Conservation (phyloP, 805 yeast species). For the Candida glaebosa region DNA sequence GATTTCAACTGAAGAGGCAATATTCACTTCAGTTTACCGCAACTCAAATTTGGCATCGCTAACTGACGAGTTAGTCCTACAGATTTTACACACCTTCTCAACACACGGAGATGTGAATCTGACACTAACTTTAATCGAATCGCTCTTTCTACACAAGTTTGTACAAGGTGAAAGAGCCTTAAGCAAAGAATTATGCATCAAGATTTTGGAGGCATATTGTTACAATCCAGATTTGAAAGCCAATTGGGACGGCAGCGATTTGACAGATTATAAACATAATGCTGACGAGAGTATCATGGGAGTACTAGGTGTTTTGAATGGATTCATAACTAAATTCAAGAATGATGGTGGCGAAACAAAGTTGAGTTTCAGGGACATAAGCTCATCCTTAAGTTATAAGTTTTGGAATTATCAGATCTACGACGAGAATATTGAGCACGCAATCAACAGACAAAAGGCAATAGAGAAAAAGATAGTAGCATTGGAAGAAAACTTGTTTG, state of each 20-base stretch:
- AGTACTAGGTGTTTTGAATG: conserved; percentile 30
- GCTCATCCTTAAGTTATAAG: conserved; percentile 25
- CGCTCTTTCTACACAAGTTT: conserved; percentile 31
- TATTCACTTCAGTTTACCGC: conserved; percentile 13
- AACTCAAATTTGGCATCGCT: conserved; percentile 14
- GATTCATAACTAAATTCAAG: conserved; percentile 17
- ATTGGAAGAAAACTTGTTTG: conserved; percentile 5
- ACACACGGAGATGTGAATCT: conserved; percentile 35
- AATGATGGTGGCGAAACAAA: conserved; percentile 5
- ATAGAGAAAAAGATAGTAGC: conserved; percentile 11
- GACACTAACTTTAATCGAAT: conserved; percentile 32
- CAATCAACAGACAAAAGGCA: conserved; percentile 7
- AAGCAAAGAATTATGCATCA: conserved; percentile 28
- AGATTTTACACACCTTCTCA: conserved; percentile 29
- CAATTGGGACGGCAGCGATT: conserved; percentile 9
- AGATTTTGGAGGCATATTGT: conserved; percentile 36
- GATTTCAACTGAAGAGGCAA: conserved; percentile 21
- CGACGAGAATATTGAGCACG: conserved; percentile 22
- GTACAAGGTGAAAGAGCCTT: conserved; percentile 31
- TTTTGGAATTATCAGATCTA: conserved; percentile 22
- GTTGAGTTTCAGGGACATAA: conserved; percentile 25
- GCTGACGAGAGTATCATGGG: conserved; percentile 24
- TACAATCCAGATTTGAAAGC: conserved; percentile 12
- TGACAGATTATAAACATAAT: conserved; percentile 5
- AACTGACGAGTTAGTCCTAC: conserved; percentile 19